Conservation (phyloP, 176 grass and related monocot genomes). For the Aegilops sharonensis region DNA sequence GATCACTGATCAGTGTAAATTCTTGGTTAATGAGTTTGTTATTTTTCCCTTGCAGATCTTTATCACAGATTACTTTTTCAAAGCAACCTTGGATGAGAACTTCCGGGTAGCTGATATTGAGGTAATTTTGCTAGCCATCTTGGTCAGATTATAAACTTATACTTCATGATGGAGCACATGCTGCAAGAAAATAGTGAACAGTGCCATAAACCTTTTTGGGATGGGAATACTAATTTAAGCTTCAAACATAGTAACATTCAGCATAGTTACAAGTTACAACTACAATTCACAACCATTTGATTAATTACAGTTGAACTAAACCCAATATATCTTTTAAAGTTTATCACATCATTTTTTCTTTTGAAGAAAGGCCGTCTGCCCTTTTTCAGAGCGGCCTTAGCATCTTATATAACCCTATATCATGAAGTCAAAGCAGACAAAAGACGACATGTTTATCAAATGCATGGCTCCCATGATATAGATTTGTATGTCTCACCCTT, state of each 20-base stretch:
- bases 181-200: not conserved
- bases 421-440: not conserved
- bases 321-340: not conserved
- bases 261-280: not conserved
- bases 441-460: not conserved
- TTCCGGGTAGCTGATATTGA: slow-evolving; percentile 77
- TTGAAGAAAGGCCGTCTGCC: not conserved
- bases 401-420: not conserved
- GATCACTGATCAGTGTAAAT: not conserved
- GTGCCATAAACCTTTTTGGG: not conserved
- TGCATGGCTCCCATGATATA: not conserved
- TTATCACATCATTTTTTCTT: not conserved
- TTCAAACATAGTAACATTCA: not conserved
- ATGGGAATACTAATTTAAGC: not conserved
- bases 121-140: slow-evolving; percentile 41
- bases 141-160: not conserved
- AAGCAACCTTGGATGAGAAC: slow-evolving; percentile 68
- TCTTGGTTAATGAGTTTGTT: not conserved
- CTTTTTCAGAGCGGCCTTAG: not conserved
- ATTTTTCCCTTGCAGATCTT: slow-evolving; percentile 62
- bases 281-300: not conserved
- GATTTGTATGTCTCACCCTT: not conserved
- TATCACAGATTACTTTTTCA: slow-evolving; percentile 98
- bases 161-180: not conserved
- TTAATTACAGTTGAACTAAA: not conserved